Evolutionary conservation across 176 grass and related monocot genomes (phyloP).

Genomic region (Oropetium thomaeum): DNA sequence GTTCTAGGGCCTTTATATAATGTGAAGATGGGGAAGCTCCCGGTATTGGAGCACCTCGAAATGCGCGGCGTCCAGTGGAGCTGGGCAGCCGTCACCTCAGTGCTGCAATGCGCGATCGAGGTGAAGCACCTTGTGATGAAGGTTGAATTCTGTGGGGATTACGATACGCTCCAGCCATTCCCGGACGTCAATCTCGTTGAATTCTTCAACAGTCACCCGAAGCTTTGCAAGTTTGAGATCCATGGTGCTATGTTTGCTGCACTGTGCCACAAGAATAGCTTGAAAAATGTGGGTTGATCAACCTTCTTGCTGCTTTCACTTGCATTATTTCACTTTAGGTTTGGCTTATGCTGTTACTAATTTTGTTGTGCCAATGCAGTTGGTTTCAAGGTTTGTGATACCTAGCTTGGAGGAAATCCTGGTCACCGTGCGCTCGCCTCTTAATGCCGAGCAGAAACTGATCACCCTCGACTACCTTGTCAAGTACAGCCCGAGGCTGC

Average conservation of each 20-base stretch:
- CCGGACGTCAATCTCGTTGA: conserved; percentile 84
- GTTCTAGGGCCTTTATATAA: conserved; percentile 48
- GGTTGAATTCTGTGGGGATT: conserved; percentile 85
- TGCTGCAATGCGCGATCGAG: conserved; percentile 55
- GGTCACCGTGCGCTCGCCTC: conserved; percentile 77
- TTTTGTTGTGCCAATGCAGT: conserved; percentile 47
- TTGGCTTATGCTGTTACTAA: neutral
- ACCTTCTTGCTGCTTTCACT: neutral
- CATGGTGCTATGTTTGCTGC: conserved; percentile 91
- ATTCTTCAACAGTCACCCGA: conserved; percentile 83
- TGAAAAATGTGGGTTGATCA: conserved; percentile 58
- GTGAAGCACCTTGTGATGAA: conserved; percentile 88
- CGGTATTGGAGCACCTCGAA: conserved; percentile 55
- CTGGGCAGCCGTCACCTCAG: conserved; percentile 67
- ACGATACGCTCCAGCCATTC: conserved; percentile 72
- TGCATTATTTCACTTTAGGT: neutral
- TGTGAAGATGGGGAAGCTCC: conserved; percentile 59
- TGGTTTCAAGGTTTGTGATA: conserved; percentile 68
- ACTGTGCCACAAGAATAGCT: conserved; percentile 92
- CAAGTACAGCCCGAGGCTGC: conserved; percentile 55
- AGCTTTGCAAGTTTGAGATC: conserved; percentile 80
- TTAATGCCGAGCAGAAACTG: conserved; percentile 90
- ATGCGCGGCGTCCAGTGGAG: conserved; percentile 91
- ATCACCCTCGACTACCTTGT: conserved; percentile 74
- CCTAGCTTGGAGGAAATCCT: conserved; percentile 76